Percentiles rank a stretch among this genome's conserved stretches.
phyloP scores from a whole-genome alignment of 2,329 filamentous ascomycete genomes.

The Tolypocladium nubicola region DNA sequence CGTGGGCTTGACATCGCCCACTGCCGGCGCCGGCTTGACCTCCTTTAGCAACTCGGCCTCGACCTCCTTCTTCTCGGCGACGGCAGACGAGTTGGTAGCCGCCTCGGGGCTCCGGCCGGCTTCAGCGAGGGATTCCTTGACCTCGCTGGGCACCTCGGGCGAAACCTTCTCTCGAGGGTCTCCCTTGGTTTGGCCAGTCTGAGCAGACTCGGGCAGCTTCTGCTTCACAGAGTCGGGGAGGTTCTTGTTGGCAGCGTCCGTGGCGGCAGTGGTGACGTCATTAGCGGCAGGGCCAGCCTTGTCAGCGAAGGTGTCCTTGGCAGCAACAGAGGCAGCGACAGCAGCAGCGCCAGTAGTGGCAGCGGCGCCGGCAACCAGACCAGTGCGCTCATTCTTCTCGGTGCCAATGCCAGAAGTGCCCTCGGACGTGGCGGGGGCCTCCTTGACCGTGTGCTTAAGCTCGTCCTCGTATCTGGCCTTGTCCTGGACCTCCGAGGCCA shows the following conservation, averaged over 20 bases:
- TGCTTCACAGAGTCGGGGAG: conserved; percentile 45
- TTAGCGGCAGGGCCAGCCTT: conserved; percentile 18
- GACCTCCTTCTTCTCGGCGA: conserved; percentile 63
- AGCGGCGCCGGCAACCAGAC: conserved; percentile 25
- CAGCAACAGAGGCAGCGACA: conserved; percentile 20
- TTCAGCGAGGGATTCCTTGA: conserved; percentile 46
- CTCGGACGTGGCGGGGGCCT: conserved; percentile 47
- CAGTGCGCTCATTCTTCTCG: conserved; percentile 36
- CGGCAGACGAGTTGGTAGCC: conserved; percentile 54
- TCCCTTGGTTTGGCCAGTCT: conserved; percentile 32
- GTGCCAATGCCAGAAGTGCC: conserved; percentile 41
- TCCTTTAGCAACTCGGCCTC: conserved; percentile 65
- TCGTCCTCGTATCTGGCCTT: conserved; percentile 64
- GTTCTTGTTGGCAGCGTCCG: conserved; percentile 31
- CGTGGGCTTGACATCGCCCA: conserved; percentile 16
- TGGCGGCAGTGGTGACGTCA: conserved; percentile 22
- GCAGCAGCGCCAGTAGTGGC: conserved; percentile 24
- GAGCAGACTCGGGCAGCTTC: conserved; percentile 36
- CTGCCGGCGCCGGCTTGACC: conserved; percentile 33
- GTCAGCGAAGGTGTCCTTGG: conserved; percentile 26
- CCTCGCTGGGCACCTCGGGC: conserved; percentile 41
- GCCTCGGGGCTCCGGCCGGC: conserved; percentile 60
- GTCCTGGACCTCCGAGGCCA: conserved; percentile 54
- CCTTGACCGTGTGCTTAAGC: conserved; percentile 55
- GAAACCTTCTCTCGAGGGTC: conserved; percentile 32